These are phyloP conservation scores for Gossypium schwendimanii DNA, from an alignment of 441 rosid genomes.

Conservation along the genomic window DNA sequence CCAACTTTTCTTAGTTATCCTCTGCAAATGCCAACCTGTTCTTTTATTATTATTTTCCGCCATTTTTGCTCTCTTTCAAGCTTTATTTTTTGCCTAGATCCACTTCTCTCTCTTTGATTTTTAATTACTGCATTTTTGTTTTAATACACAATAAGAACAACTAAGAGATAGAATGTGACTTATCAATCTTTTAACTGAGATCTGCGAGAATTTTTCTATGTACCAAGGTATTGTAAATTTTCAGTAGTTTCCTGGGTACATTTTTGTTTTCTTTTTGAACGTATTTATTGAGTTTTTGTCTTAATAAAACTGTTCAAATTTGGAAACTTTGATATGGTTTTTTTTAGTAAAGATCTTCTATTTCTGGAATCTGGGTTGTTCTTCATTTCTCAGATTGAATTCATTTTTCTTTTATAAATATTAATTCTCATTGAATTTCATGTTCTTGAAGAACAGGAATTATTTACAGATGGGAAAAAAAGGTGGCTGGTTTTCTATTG, in stretches of 20 bases:
- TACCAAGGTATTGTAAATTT: conserved; percentile 15
- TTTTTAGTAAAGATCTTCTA: conserved; percentile 21
- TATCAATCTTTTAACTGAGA: conserved; percentile 16
- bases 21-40: background rate
- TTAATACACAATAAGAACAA: background rate
- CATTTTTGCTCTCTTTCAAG: background rate
- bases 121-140: background rate
- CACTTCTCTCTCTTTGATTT: background rate
- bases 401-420: background rate
- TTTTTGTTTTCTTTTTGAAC: background rate
- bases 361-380: conserved; percentile 14
- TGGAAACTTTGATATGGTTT: conserved; percentile 18
- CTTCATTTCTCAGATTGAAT: conserved; percentile 8
- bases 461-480: conserved; percentile 61
- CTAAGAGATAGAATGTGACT: background rate
- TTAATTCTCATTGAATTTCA: background rate
- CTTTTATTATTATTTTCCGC: background rate
- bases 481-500: conserved; percentile 63
- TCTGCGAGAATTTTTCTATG: conserved; percentile 14
- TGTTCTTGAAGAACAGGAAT: conserved; percentile 18
- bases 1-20: background rate
- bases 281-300: conserved; percentile 12
- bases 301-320: conserved; percentile 6
- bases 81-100: conserved; percentile 16
- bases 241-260: background rate